These are phyloP conservation scores for Punctularia strigosozonata DNA, from an alignment of 768 basidiomycete genomes.

Conservation along the genomic window DNA sequence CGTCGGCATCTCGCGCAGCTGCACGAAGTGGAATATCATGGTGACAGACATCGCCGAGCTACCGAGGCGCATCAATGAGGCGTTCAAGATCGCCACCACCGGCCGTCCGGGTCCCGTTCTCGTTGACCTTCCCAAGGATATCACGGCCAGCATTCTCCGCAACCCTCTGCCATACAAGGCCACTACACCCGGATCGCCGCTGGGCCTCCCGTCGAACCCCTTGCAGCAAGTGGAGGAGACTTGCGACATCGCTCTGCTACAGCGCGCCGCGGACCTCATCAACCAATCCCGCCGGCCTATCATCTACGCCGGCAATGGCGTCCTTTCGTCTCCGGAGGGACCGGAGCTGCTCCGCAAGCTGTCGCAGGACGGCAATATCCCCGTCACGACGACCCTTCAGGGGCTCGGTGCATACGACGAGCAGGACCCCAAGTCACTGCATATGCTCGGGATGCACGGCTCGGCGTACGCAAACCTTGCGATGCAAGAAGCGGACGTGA, in stretches of 20 bases:
- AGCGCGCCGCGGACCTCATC: slow-evolving; percentile 81
- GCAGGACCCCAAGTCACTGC: slow-evolving; percentile 70
- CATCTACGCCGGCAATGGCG: slow-evolving; percentile 88
- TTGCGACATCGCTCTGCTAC: slow-evolving; percentile 54
- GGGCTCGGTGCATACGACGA: slow-evolving; percentile 96
- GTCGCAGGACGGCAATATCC: slow-evolving; percentile 80
- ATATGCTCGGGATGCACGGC: slow-evolving; percentile 99
- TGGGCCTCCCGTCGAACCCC: slow-evolving; percentile 68
- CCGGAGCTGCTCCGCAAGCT: slow-evolving; percentile 74
- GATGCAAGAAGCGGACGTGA: slow-evolving; percentile 95
- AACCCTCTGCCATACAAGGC: slow-evolving; percentile 77
- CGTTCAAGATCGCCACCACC: slow-evolving; percentile 97
- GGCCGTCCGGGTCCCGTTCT: slow-evolving; percentile 96
- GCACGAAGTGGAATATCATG: slow-evolving; percentile 99
- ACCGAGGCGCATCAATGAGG: slow-evolving; percentile 93
- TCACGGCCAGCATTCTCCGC: slow-evolving; percentile 86
- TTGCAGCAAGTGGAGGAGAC: slow-evolving; percentile 43
- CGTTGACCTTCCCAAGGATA: slow-evolving; percentile 97
- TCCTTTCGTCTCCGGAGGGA: slow-evolving; percentile 72
- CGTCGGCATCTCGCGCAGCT: slow-evolving; percentile 90
- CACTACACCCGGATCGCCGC: slow-evolving; percentile 68
- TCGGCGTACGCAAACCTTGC: slow-evolving; percentile 95
- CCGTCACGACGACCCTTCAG: slow-evolving; percentile 93
- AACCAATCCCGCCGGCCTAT: slow-evolving; percentile 85
- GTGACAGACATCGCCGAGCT: slow-evolving; percentile 94